Percentiles rank a stretch among this genome's conserved stretches.
Evolutionary conservation across 2,329 filamentous ascomycete genomes (phyloP).

Genomic region (Neofusicoccum parvum): DNA sequence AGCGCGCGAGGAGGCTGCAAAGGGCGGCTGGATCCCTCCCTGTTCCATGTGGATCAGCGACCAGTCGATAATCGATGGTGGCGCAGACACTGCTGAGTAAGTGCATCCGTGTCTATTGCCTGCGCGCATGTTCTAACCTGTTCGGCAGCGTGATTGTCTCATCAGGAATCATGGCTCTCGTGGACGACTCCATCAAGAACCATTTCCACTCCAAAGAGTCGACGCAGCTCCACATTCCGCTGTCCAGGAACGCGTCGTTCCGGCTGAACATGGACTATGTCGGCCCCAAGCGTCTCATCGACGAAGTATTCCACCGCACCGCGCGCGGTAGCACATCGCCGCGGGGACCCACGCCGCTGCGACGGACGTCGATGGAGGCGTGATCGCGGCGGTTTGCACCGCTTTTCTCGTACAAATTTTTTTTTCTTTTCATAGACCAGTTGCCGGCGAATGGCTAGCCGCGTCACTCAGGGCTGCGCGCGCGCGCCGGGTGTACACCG

Average conservation of each 20-base stretch:
- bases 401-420: constrained; percentile 31
- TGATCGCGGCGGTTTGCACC: constrained; percentile 27
- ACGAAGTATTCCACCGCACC: constrained; percentile 63
- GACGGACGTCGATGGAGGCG: constrained; percentile 27
- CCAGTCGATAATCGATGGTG: constrained; percentile 64
- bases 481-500: constrained; percentile 5
- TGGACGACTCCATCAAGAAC: constrained; percentile 87
- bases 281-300: constrained; percentile 63
- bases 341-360: constrained; percentile 33
- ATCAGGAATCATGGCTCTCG: constrained; percentile 84
- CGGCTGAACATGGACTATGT: constrained; percentile 64
- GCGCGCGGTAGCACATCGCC: constrained; percentile 28
- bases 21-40: constrained; percentile 87
- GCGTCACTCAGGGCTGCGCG: background rate
- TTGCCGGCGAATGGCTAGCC: background rate
- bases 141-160: constrained; percentile 76
- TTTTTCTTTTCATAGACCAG: constrained; percentile 18
- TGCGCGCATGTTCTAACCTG: constrained; percentile 16
- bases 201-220: constrained; percentile 65
- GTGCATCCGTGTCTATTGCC: constrained; percentile 36
- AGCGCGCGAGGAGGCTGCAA: constrained; percentile 68
- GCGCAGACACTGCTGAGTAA: constrained; percentile 87
- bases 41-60: constrained; percentile 91
- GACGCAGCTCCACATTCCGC: constrained; percentile 55
- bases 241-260: constrained; percentile 51